Evolutionary conservation across 2,329 filamentous ascomycete genomes (phyloP).

Genomic region (Tetracladium maxilliforme): DNA sequence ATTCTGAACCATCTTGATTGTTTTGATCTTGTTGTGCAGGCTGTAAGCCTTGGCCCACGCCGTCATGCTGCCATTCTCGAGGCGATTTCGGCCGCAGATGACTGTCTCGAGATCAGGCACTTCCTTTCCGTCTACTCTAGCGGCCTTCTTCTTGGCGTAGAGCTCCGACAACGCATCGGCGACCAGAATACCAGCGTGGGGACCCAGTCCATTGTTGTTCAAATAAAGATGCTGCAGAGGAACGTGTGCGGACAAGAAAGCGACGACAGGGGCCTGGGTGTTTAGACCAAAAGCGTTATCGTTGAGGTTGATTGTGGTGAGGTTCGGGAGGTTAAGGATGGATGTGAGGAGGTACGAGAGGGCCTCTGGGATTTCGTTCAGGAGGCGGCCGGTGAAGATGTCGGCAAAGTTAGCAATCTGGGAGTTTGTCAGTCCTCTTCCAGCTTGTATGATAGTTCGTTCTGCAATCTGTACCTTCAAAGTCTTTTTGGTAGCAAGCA

Average conservation of each 20-base stretch:
- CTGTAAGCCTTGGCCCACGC: constrained; percentile 85
- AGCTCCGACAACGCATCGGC: constrained; percentile 77
- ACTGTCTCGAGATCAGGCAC: constrained; percentile 88
- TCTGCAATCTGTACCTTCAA: constrained; percentile 48
- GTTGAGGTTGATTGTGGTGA: constrained; percentile 87
- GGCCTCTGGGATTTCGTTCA: constrained; percentile 86
- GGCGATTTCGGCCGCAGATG: constrained; percentile 86
- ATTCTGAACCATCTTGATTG: constrained; percentile 96
- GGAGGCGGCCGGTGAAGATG: constrained; percentile 89
- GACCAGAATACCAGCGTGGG: constrained; percentile 76
- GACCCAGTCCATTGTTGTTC: constrained; percentile 96
- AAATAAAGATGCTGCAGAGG: constrained; percentile 89
- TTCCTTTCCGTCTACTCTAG: constrained; percentile 53
- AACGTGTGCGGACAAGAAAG: constrained; percentile 76
- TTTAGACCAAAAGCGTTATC: constrained; percentile 98
- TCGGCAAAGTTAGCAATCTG: constrained; percentile 82
- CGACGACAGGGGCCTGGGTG: constrained; percentile 81
- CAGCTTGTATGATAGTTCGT: constrained; percentile 4
- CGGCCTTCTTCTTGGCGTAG: constrained; percentile 69
- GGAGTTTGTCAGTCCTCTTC: constrained; percentile 1
- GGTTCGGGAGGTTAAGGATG: constrained; percentile 69
- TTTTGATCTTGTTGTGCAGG: constrained; percentile 68
- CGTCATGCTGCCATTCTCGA: constrained; percentile 92
- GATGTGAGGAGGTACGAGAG: constrained; percentile 74
- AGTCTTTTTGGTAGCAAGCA: constrained; percentile 71